Evolutionary conservation across 1,139 yeast genomes (phyloP).

Genomic region (Nakaseomyces bracarensis): DNA sequence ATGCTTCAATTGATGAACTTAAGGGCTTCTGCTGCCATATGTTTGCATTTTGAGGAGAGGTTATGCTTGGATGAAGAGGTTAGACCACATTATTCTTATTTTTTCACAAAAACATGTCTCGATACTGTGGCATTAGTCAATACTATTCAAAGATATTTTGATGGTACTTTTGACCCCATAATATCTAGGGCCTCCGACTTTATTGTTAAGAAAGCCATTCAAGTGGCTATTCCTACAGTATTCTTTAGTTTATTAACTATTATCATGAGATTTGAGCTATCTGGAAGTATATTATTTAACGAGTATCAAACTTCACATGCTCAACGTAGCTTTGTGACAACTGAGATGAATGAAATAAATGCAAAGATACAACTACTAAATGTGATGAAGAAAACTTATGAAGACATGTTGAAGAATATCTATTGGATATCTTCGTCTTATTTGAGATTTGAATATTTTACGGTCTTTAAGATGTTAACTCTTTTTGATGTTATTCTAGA

Average conservation of each 20-base stretch:
- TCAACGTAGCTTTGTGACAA: slow-evolving; percentile 7
- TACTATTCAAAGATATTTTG: slow-evolving; percentile 20
- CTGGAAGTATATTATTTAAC: slow-evolving; percentile 12
- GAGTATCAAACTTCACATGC: slow-evolving; percentile 9
- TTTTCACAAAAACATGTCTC: slow-evolving; percentile 18
- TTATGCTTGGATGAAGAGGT: slow-evolving; percentile 11
- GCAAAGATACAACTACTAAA: slow-evolving; percentile 18
- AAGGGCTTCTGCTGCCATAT: slow-evolving; percentile 18
- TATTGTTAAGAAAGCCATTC: slow-evolving; percentile 21
- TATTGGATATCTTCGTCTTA: slow-evolving; percentile 21
- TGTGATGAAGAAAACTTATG: slow-evolving; percentile 18
- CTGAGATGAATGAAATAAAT: slow-evolving; percentile 8
- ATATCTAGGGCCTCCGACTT: slow-evolving; percentile 18
- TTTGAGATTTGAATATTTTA: slow-evolving; percentile 27
- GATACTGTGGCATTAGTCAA: slow-evolving; percentile 16
- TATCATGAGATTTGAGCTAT: slow-evolving; percentile 21
- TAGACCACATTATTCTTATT: slow-evolving; percentile 19
- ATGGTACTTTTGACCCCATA: slow-evolving; percentile 14
- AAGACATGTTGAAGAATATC: slow-evolving; percentile 18
- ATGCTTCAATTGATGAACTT: slow-evolving; percentile 16
- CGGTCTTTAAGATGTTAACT: slow-evolving; percentile 28
- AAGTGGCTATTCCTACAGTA: slow-evolving; percentile 21
- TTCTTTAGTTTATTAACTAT: slow-evolving; percentile 21
- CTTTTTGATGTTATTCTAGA: slow-evolving; percentile 28
- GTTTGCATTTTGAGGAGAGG: slow-evolving; percentile 18